Conservation (phyloP, 2,329 filamentous ascomycete genomes). For the Colletotrichum acutatum region DNA sequence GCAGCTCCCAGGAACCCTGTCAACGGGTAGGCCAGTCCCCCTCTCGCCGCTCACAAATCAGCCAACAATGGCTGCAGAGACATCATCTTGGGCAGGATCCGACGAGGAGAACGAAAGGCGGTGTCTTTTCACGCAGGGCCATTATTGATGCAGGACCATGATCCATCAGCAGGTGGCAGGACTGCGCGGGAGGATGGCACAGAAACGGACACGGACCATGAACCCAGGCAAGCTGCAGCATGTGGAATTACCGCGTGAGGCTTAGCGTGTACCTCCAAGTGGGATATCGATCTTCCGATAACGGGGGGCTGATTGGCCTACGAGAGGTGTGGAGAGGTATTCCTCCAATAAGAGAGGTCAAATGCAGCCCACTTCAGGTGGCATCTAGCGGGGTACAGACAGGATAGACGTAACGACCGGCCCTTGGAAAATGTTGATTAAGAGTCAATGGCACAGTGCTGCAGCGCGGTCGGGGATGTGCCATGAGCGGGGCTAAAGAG, state of each 20-base stretch:
- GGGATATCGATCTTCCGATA: slow-evolving; percentile 34
- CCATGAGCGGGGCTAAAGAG: slow-evolving; percentile 33
- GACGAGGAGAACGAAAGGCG: slow-evolving; percentile 14
- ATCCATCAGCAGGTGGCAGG: slow-evolving; percentile 1
- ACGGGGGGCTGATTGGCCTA: slow-evolving; percentile 30
- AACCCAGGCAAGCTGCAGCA: slow-evolving; percentile 33
- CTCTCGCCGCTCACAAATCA: slow-evolving; percentile 10
- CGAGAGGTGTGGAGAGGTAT: neutral
- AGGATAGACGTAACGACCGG: slow-evolving; percentile 25
- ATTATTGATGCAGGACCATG: slow-evolving; percentile 10
- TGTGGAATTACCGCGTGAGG: slow-evolving; percentile 23
- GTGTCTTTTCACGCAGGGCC: slow-evolving; percentile 19
- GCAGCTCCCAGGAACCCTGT: slow-evolving; percentile 1
- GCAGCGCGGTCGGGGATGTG: slow-evolving; percentile 17
- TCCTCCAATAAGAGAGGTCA: slow-evolving; percentile 1
- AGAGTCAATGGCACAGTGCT: slow-evolving; percentile 29
- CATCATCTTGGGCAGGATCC: neutral
- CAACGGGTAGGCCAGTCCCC: neutral
- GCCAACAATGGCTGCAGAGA: slow-evolving; percentile 13
- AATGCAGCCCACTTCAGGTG: slow-evolving; percentile 27
- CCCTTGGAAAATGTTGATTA: slow-evolving; percentile 21
- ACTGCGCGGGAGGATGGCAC: slow-evolving; percentile 4
- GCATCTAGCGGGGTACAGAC: slow-evolving; percentile 31
- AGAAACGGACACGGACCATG: slow-evolving; percentile 16
- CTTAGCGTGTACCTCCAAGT: neutral